Percentiles rank a stretch among this genome's conserved stretches.
These are phyloP conservation scores for Dissophora globulifera DNA, from an alignment of 192 early-diverging fungal genomes.

Conservation along the genomic window DNA sequence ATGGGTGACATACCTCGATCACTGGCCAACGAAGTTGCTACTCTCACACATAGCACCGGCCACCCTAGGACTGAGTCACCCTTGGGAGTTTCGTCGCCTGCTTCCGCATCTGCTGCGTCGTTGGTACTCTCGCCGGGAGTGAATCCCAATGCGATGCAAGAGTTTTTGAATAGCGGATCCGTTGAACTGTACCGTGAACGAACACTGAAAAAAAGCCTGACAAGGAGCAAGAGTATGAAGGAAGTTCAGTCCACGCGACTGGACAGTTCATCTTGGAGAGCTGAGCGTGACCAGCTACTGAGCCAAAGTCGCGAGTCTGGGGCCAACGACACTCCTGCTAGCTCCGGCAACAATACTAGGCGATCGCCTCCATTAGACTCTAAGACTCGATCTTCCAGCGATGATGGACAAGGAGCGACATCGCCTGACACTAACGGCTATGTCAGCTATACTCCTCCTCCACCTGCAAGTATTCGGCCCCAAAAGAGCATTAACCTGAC, in stretches of 20 bases:
- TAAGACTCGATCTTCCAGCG: constrained; percentile 16
- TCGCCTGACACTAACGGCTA: constrained; percentile 19
- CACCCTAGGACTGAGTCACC: not conserved
- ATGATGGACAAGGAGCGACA: constrained; percentile 4
- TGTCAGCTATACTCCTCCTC: constrained; percentile 40
- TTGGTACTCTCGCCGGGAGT: constrained; percentile 5
- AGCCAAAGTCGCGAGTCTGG: constrained; percentile 25
- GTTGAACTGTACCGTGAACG: constrained; percentile 42
- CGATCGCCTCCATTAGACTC: constrained; percentile 32
- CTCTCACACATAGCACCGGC: not conserved
- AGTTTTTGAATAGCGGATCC: constrained; percentile 41
- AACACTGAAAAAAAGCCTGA: constrained; percentile 46
- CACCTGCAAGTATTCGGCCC: constrained; percentile 25
- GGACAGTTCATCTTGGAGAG: constrained; percentile 44
- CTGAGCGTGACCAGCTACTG: constrained; percentile 38
- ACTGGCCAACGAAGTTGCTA: not conserved
- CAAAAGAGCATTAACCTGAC: constrained; percentile 26
- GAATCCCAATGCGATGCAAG: constrained; percentile 35
- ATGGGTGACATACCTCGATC: constrained; percentile 23
- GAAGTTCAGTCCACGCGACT: constrained; percentile 38
- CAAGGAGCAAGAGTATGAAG: constrained; percentile 47
- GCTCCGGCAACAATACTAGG: constrained; percentile 4
- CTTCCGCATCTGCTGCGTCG: constrained; percentile 23
- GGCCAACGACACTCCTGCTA: constrained; percentile 2
- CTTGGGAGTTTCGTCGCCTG: not conserved